Percentiles rank a stretch among this genome's conserved stretches.
Conservation (phyloP, 148 eudicot species). For the Pouteria glomerata region DNA sequence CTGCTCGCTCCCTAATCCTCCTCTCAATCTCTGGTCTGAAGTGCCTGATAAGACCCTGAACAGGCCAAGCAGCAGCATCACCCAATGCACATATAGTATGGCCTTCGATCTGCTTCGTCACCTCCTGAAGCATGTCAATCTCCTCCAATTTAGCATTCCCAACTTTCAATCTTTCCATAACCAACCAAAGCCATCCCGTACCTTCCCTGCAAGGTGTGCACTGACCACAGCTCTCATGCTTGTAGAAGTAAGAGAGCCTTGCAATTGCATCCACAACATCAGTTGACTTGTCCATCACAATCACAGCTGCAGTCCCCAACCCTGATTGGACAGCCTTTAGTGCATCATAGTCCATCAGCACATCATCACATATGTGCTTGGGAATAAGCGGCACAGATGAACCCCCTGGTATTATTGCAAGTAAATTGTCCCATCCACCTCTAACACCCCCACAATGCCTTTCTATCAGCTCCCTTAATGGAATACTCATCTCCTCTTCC, state of each 20-base stretch:
- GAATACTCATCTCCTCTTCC: constrained; percentile 96
- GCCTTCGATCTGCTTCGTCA: constrained; percentile 97
- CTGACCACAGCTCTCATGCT: constrained; percentile 93
- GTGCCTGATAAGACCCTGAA: constrained; percentile 94
- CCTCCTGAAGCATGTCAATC: constrained; percentile 93
- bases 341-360: constrained; percentile 92
- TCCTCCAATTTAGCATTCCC: constrained; percentile 91
- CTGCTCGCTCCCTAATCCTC: constrained; percentile 81
- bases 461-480: constrained; percentile 81
- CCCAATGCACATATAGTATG: constrained; percentile 95
- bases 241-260: constrained; percentile 86
- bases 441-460: constrained; percentile 95
- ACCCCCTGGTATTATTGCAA: constrained; percentile 95
- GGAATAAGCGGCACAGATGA: constrained; percentile 90
- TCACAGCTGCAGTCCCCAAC: constrained; percentile 89
- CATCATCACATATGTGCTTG: constrained; percentile 77
- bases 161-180: constrained; percentile 84
- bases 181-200: constrained; percentile 88
- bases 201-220: constrained; percentile 95
- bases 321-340: constrained; percentile 87
- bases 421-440: constrained; percentile 95
- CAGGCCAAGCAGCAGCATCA: constrained; percentile 99
- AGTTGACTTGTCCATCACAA: constrained; percentile 94
- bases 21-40: constrained; percentile 91
- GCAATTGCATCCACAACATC: constrained; percentile 93